Evolutionary conservation across 78 protist genomes (phyloP).

Genomic region (Fonticula alba): DNA sequence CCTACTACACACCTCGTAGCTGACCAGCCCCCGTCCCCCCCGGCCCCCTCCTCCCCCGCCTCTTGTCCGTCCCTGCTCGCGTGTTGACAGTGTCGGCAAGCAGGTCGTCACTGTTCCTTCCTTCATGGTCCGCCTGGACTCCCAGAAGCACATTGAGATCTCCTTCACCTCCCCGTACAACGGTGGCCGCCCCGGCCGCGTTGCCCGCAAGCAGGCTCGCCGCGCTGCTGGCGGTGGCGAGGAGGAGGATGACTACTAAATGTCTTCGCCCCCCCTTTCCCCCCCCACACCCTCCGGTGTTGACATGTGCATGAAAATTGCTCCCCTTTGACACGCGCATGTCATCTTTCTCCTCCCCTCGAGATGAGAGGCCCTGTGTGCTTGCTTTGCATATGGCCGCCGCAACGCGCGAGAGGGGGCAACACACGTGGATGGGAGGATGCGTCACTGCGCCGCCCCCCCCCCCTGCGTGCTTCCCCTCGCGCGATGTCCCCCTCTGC

Average conservation of each 20-base stretch:
- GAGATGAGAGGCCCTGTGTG: too few relatives aligned
- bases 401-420: too few relatives aligned
- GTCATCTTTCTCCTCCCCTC: too few relatives aligned
- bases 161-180: conserved; percentile 68
- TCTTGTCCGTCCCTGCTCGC: background rate
- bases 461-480: too few relatives aligned
- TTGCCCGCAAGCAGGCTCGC: conserved; percentile 47
- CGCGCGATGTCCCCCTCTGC: too few relatives aligned
- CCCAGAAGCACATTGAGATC: conserved; percentile 87
- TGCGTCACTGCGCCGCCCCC: too few relatives aligned
- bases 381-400: too few relatives aligned
- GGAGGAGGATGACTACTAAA: conserved; percentile 5
- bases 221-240: conserved; percentile 15
- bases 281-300: too few relatives aligned
- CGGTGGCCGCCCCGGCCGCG: conserved; percentile 88
- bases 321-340: too few relatives aligned
- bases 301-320: too few relatives aligned
- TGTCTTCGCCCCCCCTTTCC: conserved; percentile 3
- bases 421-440: too few relatives aligned
- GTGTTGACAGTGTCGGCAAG: conserved; percentile 75
- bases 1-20: background rate
- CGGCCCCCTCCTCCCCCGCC: too few relatives aligned
- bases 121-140: conserved; percentile 92
- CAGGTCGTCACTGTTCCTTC: conserved; percentile 96
- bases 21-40: background rate